Evolutionary conservation across 495 filamentous ascomycete genomes (phyloP), one percentile per base, ranked within the genome.

Genomic region (Talaromyces borbonicus): DNA sequence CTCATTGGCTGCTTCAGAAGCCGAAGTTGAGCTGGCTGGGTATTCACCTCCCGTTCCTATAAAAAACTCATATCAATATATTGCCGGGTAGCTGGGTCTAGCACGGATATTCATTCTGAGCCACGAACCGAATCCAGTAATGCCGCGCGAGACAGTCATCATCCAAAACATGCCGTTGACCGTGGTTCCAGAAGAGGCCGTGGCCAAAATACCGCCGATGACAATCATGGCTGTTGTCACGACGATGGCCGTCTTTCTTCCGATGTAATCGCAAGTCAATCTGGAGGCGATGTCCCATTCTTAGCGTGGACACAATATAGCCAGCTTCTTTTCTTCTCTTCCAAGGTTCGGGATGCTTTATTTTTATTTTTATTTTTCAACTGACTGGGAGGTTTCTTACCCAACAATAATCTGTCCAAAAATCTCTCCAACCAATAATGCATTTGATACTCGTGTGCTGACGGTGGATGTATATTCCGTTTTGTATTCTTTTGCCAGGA

Each of bases 81-180:
- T 12, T 14, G 16, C 5, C 8, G 16, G 1, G 16, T 33, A n/a
- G n/a, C n/a, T n/a, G n/a, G n/a, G n/a, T n/a, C n/a, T n/a, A n/a
- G n/a, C n/a, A n/a, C n/a, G n/a, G n/a, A n/a, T n/a, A n/a, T n/a
- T n/a, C n/a, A n/a, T n/a, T n/a, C n/a, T n/a, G n/a, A n/a, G n/a
- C n/a, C 7, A 36, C 48, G 46, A 52, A 35, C 72, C 71, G 23
- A 75, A 70, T 1, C 72, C 72, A 20, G 65, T 60, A 18, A 72
- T 54, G 15, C 70, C 71, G 26, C 72, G 64, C 8, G 70, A 65
- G 29, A 74, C 55, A 4, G 69, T 68, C 59, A 75, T 62, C 65
- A 74, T 74, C 72, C 68, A 74, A 50, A 74, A 75, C 68, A 77
- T 68, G 43, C 69, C 72, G 15, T 63, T 35, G 46, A 69, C 62